A percentile compares a stretch with the other conserved stretches of the same genome.
Conservation (phyloP, 1,284 basidiomycete species). For the Ustilago trichophora region DNA sequence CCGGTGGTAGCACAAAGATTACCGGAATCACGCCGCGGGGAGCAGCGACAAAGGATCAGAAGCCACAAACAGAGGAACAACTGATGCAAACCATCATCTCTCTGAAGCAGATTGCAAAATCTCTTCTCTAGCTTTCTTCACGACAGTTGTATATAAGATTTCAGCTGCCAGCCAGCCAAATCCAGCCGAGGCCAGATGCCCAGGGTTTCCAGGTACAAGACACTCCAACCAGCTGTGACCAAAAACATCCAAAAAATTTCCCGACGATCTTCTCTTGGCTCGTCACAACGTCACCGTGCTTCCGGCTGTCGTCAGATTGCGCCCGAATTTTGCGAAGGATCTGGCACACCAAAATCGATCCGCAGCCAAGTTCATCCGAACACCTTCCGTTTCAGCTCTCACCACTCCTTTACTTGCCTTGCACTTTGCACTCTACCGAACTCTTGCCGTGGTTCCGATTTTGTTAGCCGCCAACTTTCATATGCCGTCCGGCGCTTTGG, state of each 20-base stretch:
- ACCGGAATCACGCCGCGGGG: slow-evolving; percentile 10
- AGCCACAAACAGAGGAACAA: too few species aligned
- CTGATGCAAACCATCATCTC: too few species aligned
- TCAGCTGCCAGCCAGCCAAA: too few species aligned
- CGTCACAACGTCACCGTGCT: slow-evolving; percentile 36
- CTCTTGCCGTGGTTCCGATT: background rate
- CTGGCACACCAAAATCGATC: background rate
- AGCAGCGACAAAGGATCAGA: background rate
- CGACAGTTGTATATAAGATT: too few species aligned
- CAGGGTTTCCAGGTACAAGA: background rate
- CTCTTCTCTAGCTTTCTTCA: background rate
- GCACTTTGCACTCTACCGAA: background rate
- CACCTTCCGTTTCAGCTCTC: background rate
- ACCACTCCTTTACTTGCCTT: too few species aligned
- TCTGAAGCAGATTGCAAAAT: too few species aligned
- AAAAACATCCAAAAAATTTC: background rate
- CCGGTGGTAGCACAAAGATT: slow-evolving; percentile 7
- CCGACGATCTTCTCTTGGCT: slow-evolving; percentile 6
- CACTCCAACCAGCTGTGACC: background rate
- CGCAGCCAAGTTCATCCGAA: slow-evolving; percentile 5
- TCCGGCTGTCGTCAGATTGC: slow-evolving; percentile 28
- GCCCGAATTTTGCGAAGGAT: slow-evolving; percentile 8
- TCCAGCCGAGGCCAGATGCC: too few species aligned
- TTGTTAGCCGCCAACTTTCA: too few species aligned
- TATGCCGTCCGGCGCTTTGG: slow-evolving; percentile 1